Percentiles rank a stretch among this genome's conserved stretches.
Evolutionary conservation across 2,329 filamentous ascomycete genomes (phyloP).

Genomic region (Epicoccum sorghinum): DNA sequence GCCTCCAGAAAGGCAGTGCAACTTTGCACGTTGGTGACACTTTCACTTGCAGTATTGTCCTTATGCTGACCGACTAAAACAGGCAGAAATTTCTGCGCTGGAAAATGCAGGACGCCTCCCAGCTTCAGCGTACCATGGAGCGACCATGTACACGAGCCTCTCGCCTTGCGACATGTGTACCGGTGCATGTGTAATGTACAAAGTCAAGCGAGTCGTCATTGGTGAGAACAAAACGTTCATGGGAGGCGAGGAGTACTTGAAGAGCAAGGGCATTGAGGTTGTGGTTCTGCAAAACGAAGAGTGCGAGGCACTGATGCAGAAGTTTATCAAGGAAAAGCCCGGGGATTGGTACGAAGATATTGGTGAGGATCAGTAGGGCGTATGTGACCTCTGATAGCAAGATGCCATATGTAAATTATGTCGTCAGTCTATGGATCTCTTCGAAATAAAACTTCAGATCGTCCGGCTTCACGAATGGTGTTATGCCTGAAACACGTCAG

Average conservation of each 20-base stretch:
- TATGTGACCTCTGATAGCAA: neutral
- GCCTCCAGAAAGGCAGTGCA: slow-evolving; percentile 73
- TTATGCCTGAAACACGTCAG: slow-evolving; percentile 70
- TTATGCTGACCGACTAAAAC: slow-evolving; percentile 11
- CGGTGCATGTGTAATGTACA: slow-evolving; percentile 77
- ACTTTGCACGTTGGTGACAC: slow-evolving; percentile 67
- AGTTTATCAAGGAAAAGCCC: slow-evolving; percentile 74
- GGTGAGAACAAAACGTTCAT: slow-evolving; percentile 77
- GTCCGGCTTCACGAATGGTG: slow-evolving; percentile 91
- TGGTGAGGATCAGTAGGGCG: slow-evolving; percentile 31
- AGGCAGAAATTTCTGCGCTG: slow-evolving; percentile 79
- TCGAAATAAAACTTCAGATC: slow-evolving; percentile 92
- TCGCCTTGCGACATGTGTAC: slow-evolving; percentile 85
- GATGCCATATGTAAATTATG: slow-evolving; percentile 11
- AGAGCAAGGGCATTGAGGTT: slow-evolving; percentile 72
- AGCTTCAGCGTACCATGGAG: slow-evolving; percentile 69
- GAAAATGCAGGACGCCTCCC: slow-evolving; percentile 75
- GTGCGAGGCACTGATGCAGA: slow-evolving; percentile 72
- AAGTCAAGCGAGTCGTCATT: slow-evolving; percentile 74
- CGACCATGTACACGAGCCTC: slow-evolving; percentile 84
- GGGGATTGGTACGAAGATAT: slow-evolving; percentile 67
- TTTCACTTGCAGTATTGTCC: neutral
- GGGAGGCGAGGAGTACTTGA: slow-evolving; percentile 74
- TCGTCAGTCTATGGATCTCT: slow-evolving; percentile 71
- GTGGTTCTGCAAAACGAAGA: slow-evolving; percentile 70